Evolutionary conservation across 345 rosid genomes (phyloP).

Genomic region (Eucalyptus regnans): DNA sequence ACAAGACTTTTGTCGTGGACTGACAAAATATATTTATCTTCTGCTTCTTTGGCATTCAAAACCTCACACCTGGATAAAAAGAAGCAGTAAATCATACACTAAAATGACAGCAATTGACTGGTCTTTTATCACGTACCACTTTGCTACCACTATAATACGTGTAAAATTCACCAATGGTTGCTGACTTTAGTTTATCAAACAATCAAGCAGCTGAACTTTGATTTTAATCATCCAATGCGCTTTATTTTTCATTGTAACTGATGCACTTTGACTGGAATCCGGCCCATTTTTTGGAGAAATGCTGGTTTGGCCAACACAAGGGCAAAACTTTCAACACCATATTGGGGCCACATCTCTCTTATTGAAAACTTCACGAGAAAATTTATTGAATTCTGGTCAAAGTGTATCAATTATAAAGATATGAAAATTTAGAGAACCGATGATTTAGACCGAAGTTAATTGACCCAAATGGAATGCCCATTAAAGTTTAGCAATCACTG

Average conservation of each 20-base stretch:
- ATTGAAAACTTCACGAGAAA: neutral
- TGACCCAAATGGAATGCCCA: neutral
- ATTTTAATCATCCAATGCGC: neutral
- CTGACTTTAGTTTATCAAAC: neutral
- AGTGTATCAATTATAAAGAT: neutral
- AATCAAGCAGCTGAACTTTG: neutral
- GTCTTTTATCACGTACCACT: neutral
- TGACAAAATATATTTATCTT: constrained; percentile 38
- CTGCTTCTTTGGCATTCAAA: constrained; percentile 47
- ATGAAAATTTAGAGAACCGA: neutral
- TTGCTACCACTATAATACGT: neutral
- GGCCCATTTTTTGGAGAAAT: neutral
- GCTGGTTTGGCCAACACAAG: neutral
- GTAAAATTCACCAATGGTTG: neutral
- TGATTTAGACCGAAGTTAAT: neutral
- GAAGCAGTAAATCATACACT: neutral
- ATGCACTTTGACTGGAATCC: neutral
- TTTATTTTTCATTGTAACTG: neutral
- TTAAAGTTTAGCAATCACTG: neutral
- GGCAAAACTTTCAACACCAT: neutral
- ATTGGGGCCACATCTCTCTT: neutral
- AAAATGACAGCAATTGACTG: neutral
- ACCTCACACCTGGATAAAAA: constrained; percentile 51
- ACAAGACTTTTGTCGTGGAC: constrained; percentile 63
- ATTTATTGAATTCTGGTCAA: neutral